Evolutionary conservation across 495 filamentous ascomycete genomes (phyloP).

Genomic region (Penicillium cinerascens): DNA sequence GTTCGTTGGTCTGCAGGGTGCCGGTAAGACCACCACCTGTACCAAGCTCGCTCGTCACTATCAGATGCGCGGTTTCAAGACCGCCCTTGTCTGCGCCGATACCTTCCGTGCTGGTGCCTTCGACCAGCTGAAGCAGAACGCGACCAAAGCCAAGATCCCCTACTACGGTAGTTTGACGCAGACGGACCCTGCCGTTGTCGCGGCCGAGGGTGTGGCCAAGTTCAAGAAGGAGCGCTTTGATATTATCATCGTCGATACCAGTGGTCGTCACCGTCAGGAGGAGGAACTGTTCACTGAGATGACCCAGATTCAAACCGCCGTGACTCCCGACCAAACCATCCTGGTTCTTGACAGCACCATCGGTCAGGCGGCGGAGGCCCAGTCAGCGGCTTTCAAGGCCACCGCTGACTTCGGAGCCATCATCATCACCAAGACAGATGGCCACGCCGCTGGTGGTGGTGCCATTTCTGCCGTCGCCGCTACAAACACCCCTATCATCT

Average conservation of each 20-base stretch:
- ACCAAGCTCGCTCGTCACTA: conserved; percentile 97
- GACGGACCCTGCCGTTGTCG: conserved; percentile 91
- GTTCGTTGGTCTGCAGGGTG: conserved; percentile 97
- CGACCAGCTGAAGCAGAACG: conserved; percentile 98
- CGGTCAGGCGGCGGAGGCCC: conserved; percentile 90
- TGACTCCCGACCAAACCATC: conserved; percentile 94
- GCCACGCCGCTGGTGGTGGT: conserved; percentile 89
- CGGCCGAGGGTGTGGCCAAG: conserved; percentile 91
- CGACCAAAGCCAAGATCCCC: conserved; percentile 96
- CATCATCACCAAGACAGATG: conserved; percentile 98
- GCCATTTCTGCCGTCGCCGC: conserved; percentile 98
- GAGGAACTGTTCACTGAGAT: conserved; percentile 95
- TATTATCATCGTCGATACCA: conserved; percentile 97
- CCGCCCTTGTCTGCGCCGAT: conserved; percentile 94
- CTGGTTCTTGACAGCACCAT: conserved; percentile 97
- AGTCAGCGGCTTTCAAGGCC: conserved; percentile 95
- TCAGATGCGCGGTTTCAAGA: conserved; percentile 88
- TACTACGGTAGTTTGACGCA: conserved; percentile 96
- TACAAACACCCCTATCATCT: conserved; percentile 94
- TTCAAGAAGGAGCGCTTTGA: conserved; percentile 99
- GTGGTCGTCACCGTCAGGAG: conserved; percentile 90
- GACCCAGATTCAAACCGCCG: conserved; percentile 91
- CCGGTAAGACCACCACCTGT: conserved; percentile 97
- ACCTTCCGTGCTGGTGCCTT: conserved; percentile 98
- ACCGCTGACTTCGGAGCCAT: conserved; percentile 97